Evolutionary conservation across 2,329 filamentous ascomycete genomes (phyloP).

Genomic region (Trichoderma harzianum): DNA sequence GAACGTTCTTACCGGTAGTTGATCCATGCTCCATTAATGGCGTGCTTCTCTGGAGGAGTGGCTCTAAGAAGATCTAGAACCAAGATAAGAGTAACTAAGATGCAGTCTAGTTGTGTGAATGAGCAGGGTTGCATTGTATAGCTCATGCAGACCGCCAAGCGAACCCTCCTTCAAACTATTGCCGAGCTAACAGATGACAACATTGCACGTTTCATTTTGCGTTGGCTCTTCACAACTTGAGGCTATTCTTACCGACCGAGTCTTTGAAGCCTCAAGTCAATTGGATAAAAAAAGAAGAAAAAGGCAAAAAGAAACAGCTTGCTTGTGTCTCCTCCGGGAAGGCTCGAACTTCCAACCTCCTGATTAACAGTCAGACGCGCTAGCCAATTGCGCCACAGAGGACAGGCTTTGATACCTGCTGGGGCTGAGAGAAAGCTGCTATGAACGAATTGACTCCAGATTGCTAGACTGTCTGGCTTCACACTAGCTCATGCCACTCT

Average conservation of each 20-base stretch:
- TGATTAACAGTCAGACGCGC: conserved; percentile 57
- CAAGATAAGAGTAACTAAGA: not conserved
- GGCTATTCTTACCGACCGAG: not conserved
- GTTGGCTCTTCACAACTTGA: no score
- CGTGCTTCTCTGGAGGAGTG: not conserved
- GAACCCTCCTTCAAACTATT: not conserved
- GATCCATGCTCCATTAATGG: not conserved
- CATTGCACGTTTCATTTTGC: not conserved
- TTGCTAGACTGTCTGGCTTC: not conserved
- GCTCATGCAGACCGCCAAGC: not conserved
- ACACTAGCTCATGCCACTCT: not conserved
- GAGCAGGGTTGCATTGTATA: not conserved
- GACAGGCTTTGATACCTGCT: conserved; percentile 15
- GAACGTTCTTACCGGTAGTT: not conserved
- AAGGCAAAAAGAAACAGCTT: not conserved
- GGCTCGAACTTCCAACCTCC: conserved; percentile 22
- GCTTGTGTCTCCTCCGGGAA: conserved; percentile 17
- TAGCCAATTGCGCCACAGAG: conserved; percentile 52
- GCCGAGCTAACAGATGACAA: not conserved
- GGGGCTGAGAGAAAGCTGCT: not conserved
- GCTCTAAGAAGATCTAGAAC: not conserved
- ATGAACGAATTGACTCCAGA: not conserved
- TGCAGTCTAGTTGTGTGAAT: not conserved
- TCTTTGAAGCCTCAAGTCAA: not conserved
- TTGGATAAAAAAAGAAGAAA: not conserved